Conservation (phyloP, 1,139 yeast genomes). For the Geotrichum restrictum region DNA sequence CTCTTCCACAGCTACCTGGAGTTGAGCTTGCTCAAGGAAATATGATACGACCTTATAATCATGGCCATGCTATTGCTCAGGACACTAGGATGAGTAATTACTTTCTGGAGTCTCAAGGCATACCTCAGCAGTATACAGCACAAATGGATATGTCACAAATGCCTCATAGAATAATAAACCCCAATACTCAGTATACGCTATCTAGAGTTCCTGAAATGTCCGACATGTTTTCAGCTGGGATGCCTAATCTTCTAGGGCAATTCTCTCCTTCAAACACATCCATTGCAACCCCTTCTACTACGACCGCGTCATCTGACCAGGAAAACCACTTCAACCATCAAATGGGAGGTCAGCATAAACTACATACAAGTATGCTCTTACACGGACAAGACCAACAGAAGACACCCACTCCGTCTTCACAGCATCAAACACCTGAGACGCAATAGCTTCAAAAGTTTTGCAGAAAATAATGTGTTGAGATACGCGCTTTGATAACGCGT, state of each 20-base stretch:
- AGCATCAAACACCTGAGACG: not conserved
- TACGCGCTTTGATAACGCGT: too few species aligned
- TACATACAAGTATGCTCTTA: not conserved
- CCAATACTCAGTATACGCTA: slow-evolving; percentile 4
- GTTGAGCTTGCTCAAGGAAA: not conserved
- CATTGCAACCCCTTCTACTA: not conserved
- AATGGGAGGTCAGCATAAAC: not conserved
- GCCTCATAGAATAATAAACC: not conserved
- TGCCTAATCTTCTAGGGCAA: slow-evolving; percentile 7
- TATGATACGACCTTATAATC: not conserved
- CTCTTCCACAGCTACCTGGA: not conserved
- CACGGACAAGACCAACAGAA: not conserved
- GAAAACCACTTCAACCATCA: slow-evolving; percentile 3
- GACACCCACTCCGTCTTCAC: not conserved
- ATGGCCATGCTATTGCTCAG: not conserved
- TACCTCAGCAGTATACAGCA: not conserved
- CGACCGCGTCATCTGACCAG: slow-evolving; percentile 4
- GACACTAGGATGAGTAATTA: not conserved
- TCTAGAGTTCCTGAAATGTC: slow-evolving; percentile 7
- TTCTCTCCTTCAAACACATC: slow-evolving; percentile 8
- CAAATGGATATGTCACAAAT: slow-evolving; percentile 1
- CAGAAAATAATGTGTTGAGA: not conserved
- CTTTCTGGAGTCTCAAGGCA: not conserved
- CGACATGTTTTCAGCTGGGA: slow-evolving; percentile 8
- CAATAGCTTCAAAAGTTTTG: not conserved